Evolutionary conservation across 179 eudicot species (phyloP), one percentile per base, ranked within the genome.

Genomic region (Silene noctiflora): DNA sequence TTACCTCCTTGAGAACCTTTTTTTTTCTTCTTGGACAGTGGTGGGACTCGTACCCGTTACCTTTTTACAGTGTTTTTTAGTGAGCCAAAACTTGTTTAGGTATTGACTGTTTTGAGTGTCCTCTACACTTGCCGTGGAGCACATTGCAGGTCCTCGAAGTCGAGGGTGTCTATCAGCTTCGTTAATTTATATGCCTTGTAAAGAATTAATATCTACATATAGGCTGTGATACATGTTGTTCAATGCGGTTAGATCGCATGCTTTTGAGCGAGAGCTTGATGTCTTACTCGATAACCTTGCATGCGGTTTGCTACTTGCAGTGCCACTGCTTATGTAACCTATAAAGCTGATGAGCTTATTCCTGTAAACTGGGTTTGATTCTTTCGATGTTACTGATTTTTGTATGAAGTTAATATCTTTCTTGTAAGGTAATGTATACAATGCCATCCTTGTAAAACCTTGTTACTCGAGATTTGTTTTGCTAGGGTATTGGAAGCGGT

Each of bases 41-140:
- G 12, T 8, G 12, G 12, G 11, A 8, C 1, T 42, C 12, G 11
- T 42, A 42, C 48, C 48, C 48, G 12, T 42, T 42, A 42, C 48
- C 48, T 44, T 44, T 11, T 6, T 20, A 69, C 58, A 20, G 19
- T 8, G 58, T 69, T 27, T 58, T 12, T 44, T 6, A 44, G 72
- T 44, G 58, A 39, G 9, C 22, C 46, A 63, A 67, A n/a, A 6
- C 44, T 19, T 1, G 16, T 12, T 22, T 16, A 0, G 17, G 17
- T 69, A n/a, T 42, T 69, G 56, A 58, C 71, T 67, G 6, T 67
- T 67, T 67, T 25, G 39, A 63, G 46, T 29, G 22, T 42, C 31
- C 53, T 27, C 2, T 27, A 20, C 7, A 27, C 31, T 68, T 39
- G 8, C 7, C 17, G 14, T 16, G 6, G 10, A 69, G 16, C 20